Conservation (phyloP, 2,329 filamentous ascomycete species). For the Fusarium paranaense region DNA sequence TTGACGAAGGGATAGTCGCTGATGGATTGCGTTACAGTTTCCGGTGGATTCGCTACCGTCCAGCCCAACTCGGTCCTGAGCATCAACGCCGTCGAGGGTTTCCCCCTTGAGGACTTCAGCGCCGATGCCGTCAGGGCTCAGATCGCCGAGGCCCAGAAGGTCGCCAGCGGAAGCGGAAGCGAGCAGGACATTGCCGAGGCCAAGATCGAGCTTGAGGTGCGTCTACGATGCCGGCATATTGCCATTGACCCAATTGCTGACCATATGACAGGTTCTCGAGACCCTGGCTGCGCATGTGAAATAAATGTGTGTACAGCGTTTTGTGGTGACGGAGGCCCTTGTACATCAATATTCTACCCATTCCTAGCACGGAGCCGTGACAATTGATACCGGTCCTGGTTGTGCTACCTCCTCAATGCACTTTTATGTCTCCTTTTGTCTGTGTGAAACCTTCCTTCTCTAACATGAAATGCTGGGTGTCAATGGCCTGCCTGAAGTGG, state of each 20-base stretch:
- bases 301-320: conserved; percentile 71
- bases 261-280: conserved; percentile 76
- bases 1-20: conserved; percentile 20
- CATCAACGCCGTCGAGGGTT: conserved; percentile 99
- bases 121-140: conserved; percentile 88
- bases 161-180: conserved; percentile 88
- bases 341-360: conserved; percentile 56
- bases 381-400: conserved; percentile 52
- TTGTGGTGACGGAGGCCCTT: conserved; percentile 55
- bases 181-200: conserved; percentile 98
- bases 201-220: conserved; percentile 97
- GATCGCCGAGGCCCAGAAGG: conserved; percentile 95
- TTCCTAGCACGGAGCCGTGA: conserved; percentile 50
- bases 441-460: conserved; percentile 35
- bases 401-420: conserved; percentile 41
- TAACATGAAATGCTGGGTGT: neutral
- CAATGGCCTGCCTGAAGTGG: conserved; percentile 3
- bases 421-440: conserved; percentile 18
- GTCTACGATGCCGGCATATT: conserved; percentile 22
- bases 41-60: conserved; percentile 95
- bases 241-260: conserved; percentile 50
- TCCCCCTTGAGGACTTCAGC: conserved; percentile 95
- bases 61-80: conserved; percentile 94
- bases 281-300: conserved; percentile 84
- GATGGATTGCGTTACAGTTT: conserved; percentile 69